Evolutionary conservation across 768 basidiomycete genomes (phyloP).

Genomic region (Mrakia frigida): DNA sequence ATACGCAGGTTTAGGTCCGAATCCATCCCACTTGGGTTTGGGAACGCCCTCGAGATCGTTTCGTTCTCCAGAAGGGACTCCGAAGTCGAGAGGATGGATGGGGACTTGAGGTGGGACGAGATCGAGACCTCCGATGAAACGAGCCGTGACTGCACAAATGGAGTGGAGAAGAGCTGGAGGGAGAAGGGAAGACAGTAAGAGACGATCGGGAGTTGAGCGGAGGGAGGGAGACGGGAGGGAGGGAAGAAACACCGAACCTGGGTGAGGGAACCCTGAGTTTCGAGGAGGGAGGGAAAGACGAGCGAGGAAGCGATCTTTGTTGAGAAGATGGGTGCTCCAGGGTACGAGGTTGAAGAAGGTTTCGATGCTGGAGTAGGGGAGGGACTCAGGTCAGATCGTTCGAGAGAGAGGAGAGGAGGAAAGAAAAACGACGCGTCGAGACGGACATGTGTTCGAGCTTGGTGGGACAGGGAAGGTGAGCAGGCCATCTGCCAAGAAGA

Average conservation of each 20-base stretch:
- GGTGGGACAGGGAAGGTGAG: not conserved
- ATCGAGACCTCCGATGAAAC: not conserved
- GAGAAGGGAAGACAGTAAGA: not conserved
- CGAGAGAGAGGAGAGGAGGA: not conserved
- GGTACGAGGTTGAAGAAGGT: constrained; percentile 6
- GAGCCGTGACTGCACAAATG: constrained; percentile 13
- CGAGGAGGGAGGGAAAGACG: constrained; percentile 5
- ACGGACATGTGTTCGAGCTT: not conserved
- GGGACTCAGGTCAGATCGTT: not conserved
- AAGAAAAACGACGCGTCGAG: not conserved
- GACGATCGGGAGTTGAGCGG: not conserved
- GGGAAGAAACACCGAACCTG: not conserved
- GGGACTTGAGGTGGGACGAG: not conserved
- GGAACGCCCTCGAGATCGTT: not conserved
- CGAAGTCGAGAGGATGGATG: not conserved
- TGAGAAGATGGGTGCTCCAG: not conserved
- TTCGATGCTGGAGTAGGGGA: not conserved
- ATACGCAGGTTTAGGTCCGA: not conserved
- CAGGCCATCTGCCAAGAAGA: not conserved
- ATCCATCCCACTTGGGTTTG: not conserved
- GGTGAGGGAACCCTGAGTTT: not conserved
- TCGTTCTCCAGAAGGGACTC: not conserved
- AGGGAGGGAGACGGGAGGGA: not conserved
- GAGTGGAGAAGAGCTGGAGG: not conserved
- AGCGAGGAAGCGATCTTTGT: constrained; percentile 6